A percentile compares a stretch with the other conserved stretches of the same genome.
Conservation (phyloP, 768 basidiomycete genomes). For the Lentinula guzmanii region DNA sequence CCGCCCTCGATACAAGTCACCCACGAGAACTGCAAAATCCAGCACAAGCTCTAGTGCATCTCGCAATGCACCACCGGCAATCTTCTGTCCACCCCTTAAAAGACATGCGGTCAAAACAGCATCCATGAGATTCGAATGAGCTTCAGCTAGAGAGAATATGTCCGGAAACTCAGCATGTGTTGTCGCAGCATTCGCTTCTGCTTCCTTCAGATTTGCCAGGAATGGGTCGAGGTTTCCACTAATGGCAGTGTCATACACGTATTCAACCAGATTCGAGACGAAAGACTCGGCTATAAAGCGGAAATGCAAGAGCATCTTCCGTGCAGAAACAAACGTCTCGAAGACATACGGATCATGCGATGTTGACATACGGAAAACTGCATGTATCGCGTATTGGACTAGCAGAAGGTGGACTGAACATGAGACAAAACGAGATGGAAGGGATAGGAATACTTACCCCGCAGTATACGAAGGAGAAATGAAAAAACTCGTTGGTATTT, state of each 20-base stretch:
- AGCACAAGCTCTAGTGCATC: slow-evolving; percentile 59
- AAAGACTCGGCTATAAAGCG: slow-evolving; percentile 73
- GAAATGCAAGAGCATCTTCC: slow-evolving; percentile 56
- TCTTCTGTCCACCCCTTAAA: slow-evolving; percentile 60
- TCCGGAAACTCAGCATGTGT: slow-evolving; percentile 42
- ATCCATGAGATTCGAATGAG: slow-evolving; percentile 66
- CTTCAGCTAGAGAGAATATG: slow-evolving; percentile 63
- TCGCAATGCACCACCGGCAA: slow-evolving; percentile 59
- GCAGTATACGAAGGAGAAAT: slow-evolving; percentile 68
- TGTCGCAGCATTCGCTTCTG: slow-evolving; percentile 9
- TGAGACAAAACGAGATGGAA: background rate
- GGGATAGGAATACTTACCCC: slow-evolving; percentile 46
- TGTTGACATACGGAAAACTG: slow-evolving; percentile 61
- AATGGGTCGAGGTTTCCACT: slow-evolving; percentile 72
- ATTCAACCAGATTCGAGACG: slow-evolving; percentile 57
- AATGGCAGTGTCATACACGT: slow-evolving; percentile 80
- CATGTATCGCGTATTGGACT: slow-evolving; percentile 66
- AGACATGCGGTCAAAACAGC: slow-evolving; percentile 74
- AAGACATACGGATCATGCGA: slow-evolving; percentile 41
- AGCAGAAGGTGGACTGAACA: background rate
- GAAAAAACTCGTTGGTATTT: slow-evolving; percentile 86
- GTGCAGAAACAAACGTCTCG: slow-evolving; percentile 46
- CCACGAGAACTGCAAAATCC: slow-evolving; percentile 60
- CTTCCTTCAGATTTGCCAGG: slow-evolving; percentile 32
- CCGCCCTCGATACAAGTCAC: slow-evolving; percentile 48